Conservation (phyloP, 2,329 filamentous ascomycete genomes). For the Colletotrichum sp. region DNA sequence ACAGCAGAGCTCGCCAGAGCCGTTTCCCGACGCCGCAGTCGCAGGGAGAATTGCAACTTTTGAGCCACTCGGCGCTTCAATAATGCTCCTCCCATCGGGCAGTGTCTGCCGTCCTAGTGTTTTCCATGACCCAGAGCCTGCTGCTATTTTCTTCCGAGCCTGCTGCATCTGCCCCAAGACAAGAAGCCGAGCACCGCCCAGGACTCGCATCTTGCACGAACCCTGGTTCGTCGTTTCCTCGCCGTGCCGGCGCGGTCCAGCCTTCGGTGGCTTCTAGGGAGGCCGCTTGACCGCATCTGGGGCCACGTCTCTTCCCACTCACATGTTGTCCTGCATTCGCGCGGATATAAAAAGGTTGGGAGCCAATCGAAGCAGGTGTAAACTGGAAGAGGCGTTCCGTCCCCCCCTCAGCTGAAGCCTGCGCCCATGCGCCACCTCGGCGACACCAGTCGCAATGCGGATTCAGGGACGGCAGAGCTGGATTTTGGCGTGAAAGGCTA, state of each 20-base stretch:
- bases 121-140: neutral
- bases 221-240: neutral
- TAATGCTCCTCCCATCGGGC: neutral
- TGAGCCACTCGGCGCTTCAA: neutral
- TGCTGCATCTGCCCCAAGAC: neutral
- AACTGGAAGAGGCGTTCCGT: neutral
- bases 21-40: neutral
- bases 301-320: neutral
- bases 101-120: neutral
- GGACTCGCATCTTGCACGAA: neutral
- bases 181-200: neutral
- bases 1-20: neutral
- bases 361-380: neutral
- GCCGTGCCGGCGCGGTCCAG: neutral
- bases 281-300: conserved; percentile 3
- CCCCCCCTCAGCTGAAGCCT: conserved; percentile 10
- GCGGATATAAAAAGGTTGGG: neutral
- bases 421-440: neutral
- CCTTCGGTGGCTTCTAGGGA: neutral
- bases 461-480: neutral
- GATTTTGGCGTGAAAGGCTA: neutral
- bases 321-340: neutral
- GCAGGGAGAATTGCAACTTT: neutral
- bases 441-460: neutral
- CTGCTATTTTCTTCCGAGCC: neutral